Base-by-base conservation (phyloP, 2,329 filamentous ascomycete genomes). In the Huntiella abstrusa region DNA sequence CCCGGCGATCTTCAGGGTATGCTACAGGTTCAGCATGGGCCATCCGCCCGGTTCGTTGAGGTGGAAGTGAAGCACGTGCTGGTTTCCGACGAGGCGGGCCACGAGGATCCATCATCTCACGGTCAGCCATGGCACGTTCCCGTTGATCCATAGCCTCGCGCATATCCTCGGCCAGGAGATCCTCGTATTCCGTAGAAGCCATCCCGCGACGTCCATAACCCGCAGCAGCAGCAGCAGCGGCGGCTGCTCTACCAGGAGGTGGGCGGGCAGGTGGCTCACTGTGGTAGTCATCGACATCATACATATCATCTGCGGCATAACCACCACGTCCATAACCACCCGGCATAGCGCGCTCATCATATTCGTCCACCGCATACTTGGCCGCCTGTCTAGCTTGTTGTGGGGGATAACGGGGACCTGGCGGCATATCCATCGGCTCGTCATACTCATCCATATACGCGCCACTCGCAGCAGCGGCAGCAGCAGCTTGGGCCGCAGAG, bases 321-420 rank as follows among this genome's bases (percentile, higher is more conserved):
- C 33, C 35, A 12, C 36, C 43, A n/a, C 32, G 41, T 8, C 28
- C n/a, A 17, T 43, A 43, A 33, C n/a, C 41, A 34, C 28, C 41
- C 5, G 41, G 32, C 8, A 33, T 33, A 4, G 28, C 28, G 12
- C 37, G 38, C n/a, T 45, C 43, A 8, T 45, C 32, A 17, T 39
- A 35, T 4, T 32, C 22, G 15, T 48, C 46, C 12, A 10, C 36
- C 17, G 46, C 42, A 41, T 48, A 48, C 35, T 46, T 50, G 44
- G 46, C 35, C 13, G n/a, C 19, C 16, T 41, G 44, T 40, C 44
- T 19, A 43, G 41, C 44, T 46, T 22, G 28, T 32, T 32, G 41
- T 39, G 41, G 42, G 40, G 44, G 38, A 44, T 50, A 50, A 13
- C 44, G 48, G 22, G 38, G 39, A 34, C 16, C 33, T 4, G 41